Base-by-base conservation (phyloP, 352 stramenopile species). In the Phytophthora sp. region DNA sequence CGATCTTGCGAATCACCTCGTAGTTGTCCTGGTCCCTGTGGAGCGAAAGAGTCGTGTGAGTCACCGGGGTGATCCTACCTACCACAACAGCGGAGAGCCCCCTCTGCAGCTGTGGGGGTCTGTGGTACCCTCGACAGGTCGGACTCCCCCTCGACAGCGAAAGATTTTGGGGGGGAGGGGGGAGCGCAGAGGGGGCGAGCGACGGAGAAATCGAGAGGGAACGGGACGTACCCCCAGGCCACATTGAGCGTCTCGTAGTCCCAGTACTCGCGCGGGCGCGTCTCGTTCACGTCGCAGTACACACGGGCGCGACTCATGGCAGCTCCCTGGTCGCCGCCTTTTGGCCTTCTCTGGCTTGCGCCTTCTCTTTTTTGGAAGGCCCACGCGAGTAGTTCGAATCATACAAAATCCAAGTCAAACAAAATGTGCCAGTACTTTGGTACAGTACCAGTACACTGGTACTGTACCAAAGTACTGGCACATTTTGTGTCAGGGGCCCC, bases 211-310 rank as follows among this genome's bases (percentile, higher is more conserved):
- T 13, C 17, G 18, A 13, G n/a, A 13, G 12, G 17, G 10, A 7
- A 8, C 26, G 35, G 6, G 38, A 71, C 76, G 60, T 62, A 95
- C 85, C 89, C 90, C 97, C 97, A 99, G 27, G 94, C 96, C 38
- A 99, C 95, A 50, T 94, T 96, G n/a, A 99, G 80, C 66, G 93
- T 98, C 77, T 99, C 97, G 72, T 99, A 99, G 82, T 99, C 97
- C 98, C 98, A 99, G 80, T 99, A 99, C 70, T 99, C 96, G 50
- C 96, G 86, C 18, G 97, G 97, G 32, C 97, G 92, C 71, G 98
- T 96, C 68, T 98, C 85, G 66, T 98, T 98, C 31, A 97, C 93
- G 74, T 98, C 91, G 35, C 89, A 88, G 73, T 98, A 98, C 55
- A 98, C 95, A 13, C 88, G 76, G 30, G 84, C 82, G 37, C 81